phyloP scores from a whole-genome alignment of 352 stramenopile species.

The Thalassiosira exigua region DNA sequence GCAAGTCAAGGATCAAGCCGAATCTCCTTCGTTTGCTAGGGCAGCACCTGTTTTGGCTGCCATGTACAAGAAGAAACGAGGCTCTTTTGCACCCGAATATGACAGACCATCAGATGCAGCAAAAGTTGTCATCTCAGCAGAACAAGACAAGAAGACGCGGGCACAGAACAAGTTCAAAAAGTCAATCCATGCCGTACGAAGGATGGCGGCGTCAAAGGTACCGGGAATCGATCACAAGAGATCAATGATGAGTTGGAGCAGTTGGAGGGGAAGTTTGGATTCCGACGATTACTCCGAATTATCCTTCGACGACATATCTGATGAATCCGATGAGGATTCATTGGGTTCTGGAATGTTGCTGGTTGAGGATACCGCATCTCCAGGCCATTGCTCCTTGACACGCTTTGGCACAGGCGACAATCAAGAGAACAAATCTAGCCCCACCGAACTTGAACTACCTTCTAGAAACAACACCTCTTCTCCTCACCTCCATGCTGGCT shows the following conservation, averaged over 20 bases:
- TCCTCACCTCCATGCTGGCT: too few relatives aligned
- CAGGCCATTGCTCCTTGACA: too few relatives aligned
- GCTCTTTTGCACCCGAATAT: constrained; percentile 6
- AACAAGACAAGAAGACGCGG: not conserved
- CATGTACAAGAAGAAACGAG: constrained; percentile 52
- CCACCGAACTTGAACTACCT: too few relatives aligned
- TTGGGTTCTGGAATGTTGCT: constrained; percentile 2
- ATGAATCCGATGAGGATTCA: constrained; percentile 6
- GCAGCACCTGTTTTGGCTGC: constrained; percentile 43
- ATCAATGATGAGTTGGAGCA: constrained; percentile 15
- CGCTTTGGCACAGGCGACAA: too few relatives aligned
- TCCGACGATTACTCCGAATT: not conserved
- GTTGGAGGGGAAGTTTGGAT: not conserved
- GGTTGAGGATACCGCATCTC: constrained; percentile 1
- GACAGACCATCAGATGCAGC: constrained; percentile 9
- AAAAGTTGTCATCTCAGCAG: constrained; percentile 22
- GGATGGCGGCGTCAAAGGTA: constrained; percentile 16
- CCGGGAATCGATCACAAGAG: too few relatives aligned
- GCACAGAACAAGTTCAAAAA: constrained; percentile 27
- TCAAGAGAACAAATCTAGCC: too few relatives aligned
- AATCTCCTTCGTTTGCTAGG: constrained; percentile 24
- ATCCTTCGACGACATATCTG: not conserved
- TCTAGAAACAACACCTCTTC: too few relatives aligned
- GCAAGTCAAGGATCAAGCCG: constrained; percentile 44
- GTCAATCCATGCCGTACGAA: constrained; percentile 17